phyloP scores from a whole-genome alignment of 2,329 filamentous ascomycete species.

The Cytospora schulzeri region DNA sequence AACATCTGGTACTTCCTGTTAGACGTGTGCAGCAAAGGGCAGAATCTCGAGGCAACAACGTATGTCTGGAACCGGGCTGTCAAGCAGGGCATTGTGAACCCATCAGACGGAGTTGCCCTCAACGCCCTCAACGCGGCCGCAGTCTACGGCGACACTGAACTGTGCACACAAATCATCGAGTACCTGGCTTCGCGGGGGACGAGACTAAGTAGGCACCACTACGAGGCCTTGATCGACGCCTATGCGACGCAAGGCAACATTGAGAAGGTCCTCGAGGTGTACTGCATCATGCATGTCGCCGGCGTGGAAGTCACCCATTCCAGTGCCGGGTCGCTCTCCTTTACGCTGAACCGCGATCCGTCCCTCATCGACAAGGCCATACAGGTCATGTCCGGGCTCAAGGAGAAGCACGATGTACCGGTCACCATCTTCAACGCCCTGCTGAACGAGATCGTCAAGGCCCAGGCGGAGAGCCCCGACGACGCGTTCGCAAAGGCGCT shows the following conservation, averaged over 20 bases:
- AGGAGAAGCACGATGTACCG: conserved; percentile 38
- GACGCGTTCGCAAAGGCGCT: conserved; percentile 24
- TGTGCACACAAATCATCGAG: conserved; percentile 73
- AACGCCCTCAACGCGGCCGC: conserved; percentile 74
- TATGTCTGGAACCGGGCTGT: conserved; percentile 69
- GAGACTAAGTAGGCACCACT: conserved; percentile 68
- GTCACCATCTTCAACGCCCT: conserved; percentile 45
- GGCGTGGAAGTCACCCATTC: conserved; percentile 58
- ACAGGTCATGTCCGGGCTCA: conserved; percentile 57
- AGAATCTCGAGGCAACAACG: conserved; percentile 64
- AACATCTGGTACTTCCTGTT: conserved; percentile 72
- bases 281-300: conserved; percentile 73
- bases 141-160: conserved; percentile 63
- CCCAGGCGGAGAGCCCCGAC: not conserved
- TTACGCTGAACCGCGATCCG: conserved; percentile 52
- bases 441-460: conserved; percentile 38
- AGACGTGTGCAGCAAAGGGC: conserved; percentile 68
- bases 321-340: conserved; percentile 66
- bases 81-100: conserved; percentile 45
- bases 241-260: conserved; percentile 65
- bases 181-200: conserved; percentile 61
- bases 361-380: conserved; percentile 55
- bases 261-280: conserved; percentile 65
- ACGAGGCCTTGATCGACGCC: conserved; percentile 75
- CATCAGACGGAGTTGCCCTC: conserved; percentile 37